Evolutionary conservation across 2,329 filamentous ascomycete species (phyloP), one percentile per base, ranked within the genome.

Genomic region (Aurifilum marmelostoma): DNA sequence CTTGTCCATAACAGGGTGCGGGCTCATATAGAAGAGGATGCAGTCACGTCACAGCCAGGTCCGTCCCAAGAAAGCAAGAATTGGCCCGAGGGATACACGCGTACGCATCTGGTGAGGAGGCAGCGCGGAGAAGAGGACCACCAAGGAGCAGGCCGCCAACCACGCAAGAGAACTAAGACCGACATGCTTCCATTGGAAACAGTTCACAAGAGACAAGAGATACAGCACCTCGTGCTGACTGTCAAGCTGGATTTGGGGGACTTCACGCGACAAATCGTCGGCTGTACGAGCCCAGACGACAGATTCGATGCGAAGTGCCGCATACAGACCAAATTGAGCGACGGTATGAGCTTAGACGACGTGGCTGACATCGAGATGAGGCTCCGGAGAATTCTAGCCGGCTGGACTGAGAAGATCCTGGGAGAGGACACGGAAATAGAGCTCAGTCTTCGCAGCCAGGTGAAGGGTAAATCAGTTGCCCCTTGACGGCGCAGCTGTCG

Each of bases 101-200:
- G 72, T 24, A 61, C 62, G 21, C 73, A 71, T n/a, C 41, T 75
- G 54, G 73, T 75, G 37, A 69, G 63, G 56, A 73, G 72, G 52
- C 72, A 74, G 58, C 69, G 70, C 3, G 73, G 71, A 24, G 69
- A 71, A 14, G 69, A 64, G 21, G 65, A 58, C 11, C 62, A 73
- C 29, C 58, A 54, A 59, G 43, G 60, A 47, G 47, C 60, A 39
- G 67, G 68, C 21, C 64, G 66, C 8, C 74, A 69, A 63, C 72
- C 69, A 47, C 68, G 66, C 27, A 72, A 70, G 56, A 71, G 75
- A 18, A 62, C 71, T 14, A 74, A 68, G 59, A 76, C 73, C 11
- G 72, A 75, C 37, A 69, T 67, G 27, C 66, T 76, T 34, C 75
- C 76, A 24, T 72, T 76, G 8, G 75, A 76, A 61, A 72, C 64